Evolutionary conservation across 73 alveolate species (phyloP).

Genomic region (Tetrahymena elliotti): DNA sequence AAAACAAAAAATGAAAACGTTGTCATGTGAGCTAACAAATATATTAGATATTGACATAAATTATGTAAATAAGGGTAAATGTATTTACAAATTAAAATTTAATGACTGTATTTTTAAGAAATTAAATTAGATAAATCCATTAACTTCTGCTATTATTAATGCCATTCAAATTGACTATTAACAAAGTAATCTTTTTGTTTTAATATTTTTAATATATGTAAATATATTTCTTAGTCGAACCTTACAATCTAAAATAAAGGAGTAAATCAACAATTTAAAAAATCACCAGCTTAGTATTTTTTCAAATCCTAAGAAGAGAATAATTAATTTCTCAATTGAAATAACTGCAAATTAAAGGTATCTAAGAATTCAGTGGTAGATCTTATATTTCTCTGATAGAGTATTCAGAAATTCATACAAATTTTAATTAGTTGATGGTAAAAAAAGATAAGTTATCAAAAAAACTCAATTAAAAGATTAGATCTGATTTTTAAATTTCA

Average conservation of each 20-base stretch:
- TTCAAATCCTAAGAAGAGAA: no score
- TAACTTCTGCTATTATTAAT: neutral
- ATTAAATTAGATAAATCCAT: neutral
- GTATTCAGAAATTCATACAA: neutral
- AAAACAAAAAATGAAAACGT: neutral
- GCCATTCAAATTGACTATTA: neutral
- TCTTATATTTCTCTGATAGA: neutral
- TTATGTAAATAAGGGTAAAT: neutral
- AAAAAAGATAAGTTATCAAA: neutral
- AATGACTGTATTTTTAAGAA: neutral
- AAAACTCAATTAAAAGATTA: neutral
- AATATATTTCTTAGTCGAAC: neutral
- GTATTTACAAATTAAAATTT: no score
- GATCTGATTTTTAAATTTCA: neutral
- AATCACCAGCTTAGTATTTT: neutral
- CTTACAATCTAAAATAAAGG: neutral
- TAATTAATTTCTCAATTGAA: neutral
- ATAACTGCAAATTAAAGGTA: neutral
- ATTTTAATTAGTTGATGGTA: neutral
- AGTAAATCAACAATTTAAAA: neutral
- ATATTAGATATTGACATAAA: neutral
- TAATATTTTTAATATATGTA: no score
- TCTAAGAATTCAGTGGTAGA: neutral
- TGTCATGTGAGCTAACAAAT: neutral
- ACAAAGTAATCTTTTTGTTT: neutral